These are phyloP conservation scores for Macrotyloma uniflorum DNA, from an alignment of 306 rosid genomes.

Conservation along the genomic window DNA sequence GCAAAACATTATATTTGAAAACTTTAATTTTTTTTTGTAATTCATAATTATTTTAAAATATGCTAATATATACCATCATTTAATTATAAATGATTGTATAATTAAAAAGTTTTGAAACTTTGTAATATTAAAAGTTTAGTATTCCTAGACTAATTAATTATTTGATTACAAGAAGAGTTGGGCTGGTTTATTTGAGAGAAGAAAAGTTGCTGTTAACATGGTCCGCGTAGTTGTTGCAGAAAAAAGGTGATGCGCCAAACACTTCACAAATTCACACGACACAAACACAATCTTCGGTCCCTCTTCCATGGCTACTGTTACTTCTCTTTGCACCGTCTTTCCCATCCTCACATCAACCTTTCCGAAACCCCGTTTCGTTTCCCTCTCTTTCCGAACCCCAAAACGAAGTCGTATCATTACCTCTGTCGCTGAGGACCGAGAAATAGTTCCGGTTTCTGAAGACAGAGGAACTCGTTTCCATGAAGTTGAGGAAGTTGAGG, in stretches of 20 bases:
- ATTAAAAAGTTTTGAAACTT: too few species aligned
- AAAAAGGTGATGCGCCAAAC: background rate
- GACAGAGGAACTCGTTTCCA: slow-evolving; percentile 45
- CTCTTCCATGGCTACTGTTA: slow-evolving; percentile 47
- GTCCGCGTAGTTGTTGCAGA: background rate
- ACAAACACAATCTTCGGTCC: slow-evolving; percentile 17
- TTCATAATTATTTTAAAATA: too few species aligned
- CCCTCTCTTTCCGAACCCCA: slow-evolving; percentile 34
- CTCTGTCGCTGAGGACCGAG: slow-evolving; percentile 62
- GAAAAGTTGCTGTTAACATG: background rate
- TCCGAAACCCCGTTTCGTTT: slow-evolving; percentile 35
- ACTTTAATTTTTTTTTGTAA: too few species aligned
- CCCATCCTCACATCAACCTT: slow-evolving; percentile 13
- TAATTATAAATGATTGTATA: too few species aligned
- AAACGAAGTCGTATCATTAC: slow-evolving; percentile 48
- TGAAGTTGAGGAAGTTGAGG: slow-evolving; percentile 46
- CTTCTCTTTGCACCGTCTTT: slow-evolving; percentile 44
- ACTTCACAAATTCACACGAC: background rate
- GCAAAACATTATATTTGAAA: too few species aligned
- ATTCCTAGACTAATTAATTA: too few species aligned
- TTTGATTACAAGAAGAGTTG: too few species aligned
- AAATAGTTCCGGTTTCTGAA: slow-evolving; percentile 47
- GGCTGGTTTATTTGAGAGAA: background rate
- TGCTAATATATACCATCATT: too few species aligned
- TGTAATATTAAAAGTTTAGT: too few species aligned